Conservation (phyloP, 2,329 filamentous ascomycete genomes). For the Colletotrichum sp. region DNA sequence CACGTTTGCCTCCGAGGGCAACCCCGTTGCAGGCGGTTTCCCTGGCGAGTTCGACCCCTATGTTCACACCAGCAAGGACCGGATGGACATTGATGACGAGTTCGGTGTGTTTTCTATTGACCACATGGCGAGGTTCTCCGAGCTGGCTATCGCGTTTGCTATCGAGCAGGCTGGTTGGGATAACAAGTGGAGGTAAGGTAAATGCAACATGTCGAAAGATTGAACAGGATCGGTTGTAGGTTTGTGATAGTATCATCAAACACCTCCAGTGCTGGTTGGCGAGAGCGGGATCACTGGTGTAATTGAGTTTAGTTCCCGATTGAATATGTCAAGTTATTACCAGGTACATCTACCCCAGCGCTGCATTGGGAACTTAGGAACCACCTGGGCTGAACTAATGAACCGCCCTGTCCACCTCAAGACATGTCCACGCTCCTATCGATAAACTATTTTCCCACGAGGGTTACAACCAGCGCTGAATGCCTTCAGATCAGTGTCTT, state of each 20-base stretch:
- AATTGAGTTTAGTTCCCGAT: not conserved
- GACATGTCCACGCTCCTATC: not conserved
- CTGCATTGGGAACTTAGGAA: not conserved
- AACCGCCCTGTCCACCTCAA: not conserved
- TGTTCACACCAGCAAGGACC: conserved; percentile 38
- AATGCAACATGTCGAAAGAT: not conserved
- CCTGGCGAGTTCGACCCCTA: conserved; percentile 42
- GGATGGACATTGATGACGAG: conserved; percentile 40
- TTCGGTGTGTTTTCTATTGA: conserved; percentile 41
- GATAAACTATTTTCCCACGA: not conserved
- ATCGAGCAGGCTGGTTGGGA: conserved; percentile 44
- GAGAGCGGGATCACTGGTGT: not conserved
- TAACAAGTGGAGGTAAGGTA: conserved; percentile 41
- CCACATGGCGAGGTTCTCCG: conserved; percentile 44
- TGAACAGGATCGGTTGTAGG: not conserved
- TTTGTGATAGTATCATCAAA: not conserved
- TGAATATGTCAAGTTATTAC: not conserved
- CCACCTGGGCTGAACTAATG: not conserved
- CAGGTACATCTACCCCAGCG: not conserved
- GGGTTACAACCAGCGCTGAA: not conserved
- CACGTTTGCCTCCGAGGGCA: conserved; percentile 41
- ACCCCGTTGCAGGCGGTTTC: conserved; percentile 33
- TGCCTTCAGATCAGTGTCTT: not conserved
- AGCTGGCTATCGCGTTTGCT: conserved; percentile 42
- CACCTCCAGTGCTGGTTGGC: not conserved